A percentile compares a stretch with the other conserved stretches of the same genome.
Conservation (phyloP, 441 rosid species). For the Croton laevigatus region DNA sequence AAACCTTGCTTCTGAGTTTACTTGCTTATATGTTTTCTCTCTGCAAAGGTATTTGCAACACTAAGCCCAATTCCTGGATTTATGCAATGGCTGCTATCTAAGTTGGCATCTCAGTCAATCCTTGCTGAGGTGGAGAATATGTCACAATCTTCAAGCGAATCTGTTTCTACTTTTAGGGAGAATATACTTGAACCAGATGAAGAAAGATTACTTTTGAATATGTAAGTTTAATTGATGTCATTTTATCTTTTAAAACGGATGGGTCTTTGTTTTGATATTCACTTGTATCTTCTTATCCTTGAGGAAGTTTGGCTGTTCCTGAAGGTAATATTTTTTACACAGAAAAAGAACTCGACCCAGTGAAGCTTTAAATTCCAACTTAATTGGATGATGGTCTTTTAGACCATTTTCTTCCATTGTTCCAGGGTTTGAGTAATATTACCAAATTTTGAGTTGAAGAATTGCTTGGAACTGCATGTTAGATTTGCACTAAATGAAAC, state of each 20-base stretch:
- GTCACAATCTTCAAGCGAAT: constrained; percentile 31
- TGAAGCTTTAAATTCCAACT: neutral
- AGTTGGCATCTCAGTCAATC: constrained; percentile 75
- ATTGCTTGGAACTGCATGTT: neutral
- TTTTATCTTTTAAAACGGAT: neutral
- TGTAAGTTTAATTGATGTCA: constrained; percentile 15
- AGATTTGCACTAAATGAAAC: neutral
- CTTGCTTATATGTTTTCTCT: constrained; percentile 22
- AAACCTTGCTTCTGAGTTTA: constrained; percentile 17
- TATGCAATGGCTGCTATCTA: constrained; percentile 87
- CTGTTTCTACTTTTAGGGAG: constrained; percentile 61
- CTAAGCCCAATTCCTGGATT: constrained; percentile 94
- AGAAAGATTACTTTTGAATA: constrained; percentile 62
- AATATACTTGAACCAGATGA: constrained; percentile 77
- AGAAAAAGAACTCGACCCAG: neutral
- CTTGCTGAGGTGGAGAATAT: constrained; percentile 48
- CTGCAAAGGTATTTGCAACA: constrained; percentile 77
- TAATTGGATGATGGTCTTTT: neutral
- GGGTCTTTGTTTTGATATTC: neutral
- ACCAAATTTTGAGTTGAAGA: neutral
- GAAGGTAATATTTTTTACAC: neutral
- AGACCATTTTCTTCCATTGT: neutral
- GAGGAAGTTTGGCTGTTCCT: neutral
- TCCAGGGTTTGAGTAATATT: neutral
- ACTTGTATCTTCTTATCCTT: neutral